Base-by-base conservation (phyloP, 768 basidiomycete species). In the Royoungia palumana region DNA sequence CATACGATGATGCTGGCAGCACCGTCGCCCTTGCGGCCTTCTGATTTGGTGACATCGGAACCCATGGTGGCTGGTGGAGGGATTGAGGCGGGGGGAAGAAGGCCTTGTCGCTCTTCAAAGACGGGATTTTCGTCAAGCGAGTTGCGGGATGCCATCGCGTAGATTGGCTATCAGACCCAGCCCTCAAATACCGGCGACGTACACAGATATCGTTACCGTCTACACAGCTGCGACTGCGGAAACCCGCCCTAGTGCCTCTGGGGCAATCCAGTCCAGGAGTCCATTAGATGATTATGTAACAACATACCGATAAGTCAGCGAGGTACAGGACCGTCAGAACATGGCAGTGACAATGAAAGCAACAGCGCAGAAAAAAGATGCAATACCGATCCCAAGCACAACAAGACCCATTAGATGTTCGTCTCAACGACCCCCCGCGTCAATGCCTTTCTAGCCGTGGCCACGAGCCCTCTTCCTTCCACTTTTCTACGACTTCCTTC, bases 401-500 rank as follows among this genome's bases (percentile, higher is more conserved):
- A 51, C 42, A 30, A 53, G 49, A 46, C 45, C 46, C 44, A 46
- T 43, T 60, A 54, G 44, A 59, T 59, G 39, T 48, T 44, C 34
- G n/a, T 32, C n/a, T n/a, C 36, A 14, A 20, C 21, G 20, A 20
- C 41, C 13, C 3, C 35, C 30, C n/a, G 1, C 21, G 10, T 64
- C 39, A 54, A 11, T 50, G 44, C n/a, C 40, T 55, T 4, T 59
- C 56, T 41, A 69, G 32, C 41, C 51, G 53, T 12, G 68, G 66
- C 66, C 66, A 67, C 0, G 68, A 50, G 35, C 83, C 81, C 57
- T 93, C 90, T 13, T 67, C 81, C 62, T 86, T 89, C 82, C 86
- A 91, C 64, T 86, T 85, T 58, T 86, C 83, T 28, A 93, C 78
- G 25, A 89, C 74, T 48, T 91, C 88, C 59, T 74, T 70, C 45